Percentiles rank a stretch among this genome's conserved stretches.
Evolutionary conservation across 805 yeast species (phyloP).

Genomic region (Candida takata): DNA sequence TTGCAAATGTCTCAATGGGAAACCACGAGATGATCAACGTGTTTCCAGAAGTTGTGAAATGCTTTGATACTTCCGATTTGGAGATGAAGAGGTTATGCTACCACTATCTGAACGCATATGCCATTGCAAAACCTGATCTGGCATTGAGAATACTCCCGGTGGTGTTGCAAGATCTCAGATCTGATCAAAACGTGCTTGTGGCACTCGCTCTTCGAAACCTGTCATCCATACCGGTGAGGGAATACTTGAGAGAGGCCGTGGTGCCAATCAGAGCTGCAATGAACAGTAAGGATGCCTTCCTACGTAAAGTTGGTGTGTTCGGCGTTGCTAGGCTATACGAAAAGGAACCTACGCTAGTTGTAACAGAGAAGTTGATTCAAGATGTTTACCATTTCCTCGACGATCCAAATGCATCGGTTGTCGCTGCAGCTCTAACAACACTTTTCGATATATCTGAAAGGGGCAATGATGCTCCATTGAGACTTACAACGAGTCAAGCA

Average conservation of each 20-base stretch:
- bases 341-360: constrained; percentile 40
- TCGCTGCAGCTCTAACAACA: constrained; percentile 66
- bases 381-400: constrained; percentile 45
- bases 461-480: constrained; percentile 40
- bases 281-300: constrained; percentile 45
- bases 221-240: constrained; percentile 49
- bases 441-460: constrained; percentile 57
- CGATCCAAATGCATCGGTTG: constrained; percentile 54
- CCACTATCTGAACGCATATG: constrained; percentile 57
- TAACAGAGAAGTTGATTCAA: constrained; percentile 36
- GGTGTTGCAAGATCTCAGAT: constrained; percentile 46
- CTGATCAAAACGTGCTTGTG: constrained; percentile 40
- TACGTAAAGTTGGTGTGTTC: constrained; percentile 65
- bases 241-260: constrained; percentile 42
- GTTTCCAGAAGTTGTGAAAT: constrained; percentile 52
- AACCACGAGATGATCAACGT: constrained; percentile 67
- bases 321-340: constrained; percentile 64
- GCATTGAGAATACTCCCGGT: constrained; percentile 50
- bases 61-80: constrained; percentile 52
- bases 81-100: constrained; percentile 69
- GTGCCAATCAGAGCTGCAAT: constrained; percentile 30
- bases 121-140: constrained; percentile 47
- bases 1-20: constrained; percentile 80
- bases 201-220: constrained; percentile 60
- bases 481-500: constrained; percentile 45